phyloP scores from a whole-genome alignment of 345 rosid species.

The Syzygium grande region DNA sequence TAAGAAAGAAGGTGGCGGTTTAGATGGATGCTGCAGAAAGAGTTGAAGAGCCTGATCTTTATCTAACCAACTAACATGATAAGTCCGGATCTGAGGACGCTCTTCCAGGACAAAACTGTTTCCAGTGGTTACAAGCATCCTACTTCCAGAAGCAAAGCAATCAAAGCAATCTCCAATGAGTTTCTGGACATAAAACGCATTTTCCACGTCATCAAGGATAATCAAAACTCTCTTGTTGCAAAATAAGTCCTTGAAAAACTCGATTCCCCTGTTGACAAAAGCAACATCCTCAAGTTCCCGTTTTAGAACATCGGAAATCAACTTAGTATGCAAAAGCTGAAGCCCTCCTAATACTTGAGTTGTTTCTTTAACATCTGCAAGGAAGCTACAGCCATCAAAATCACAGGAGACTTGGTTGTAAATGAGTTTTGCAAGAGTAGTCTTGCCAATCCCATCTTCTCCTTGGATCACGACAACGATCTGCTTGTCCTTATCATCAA shows the following conservation, averaged over 20 bases:
- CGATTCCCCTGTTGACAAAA: not conserved
- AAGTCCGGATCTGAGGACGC: not conserved
- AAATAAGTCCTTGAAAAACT: not conserved
- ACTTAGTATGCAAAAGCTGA: not conserved
- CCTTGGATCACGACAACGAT: not conserved
- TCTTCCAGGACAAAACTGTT: not conserved
- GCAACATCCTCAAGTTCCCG: not conserved
- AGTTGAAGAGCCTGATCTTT: not conserved
- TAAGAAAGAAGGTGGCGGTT: not conserved
- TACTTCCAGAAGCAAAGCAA: conserved; percentile 10
- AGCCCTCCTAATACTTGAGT: not conserved
- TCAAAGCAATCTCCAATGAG: not conserved
- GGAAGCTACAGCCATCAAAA: conserved; percentile 23
- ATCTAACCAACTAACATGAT: not conserved
- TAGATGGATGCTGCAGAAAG: not conserved
- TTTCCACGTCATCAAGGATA: conserved; percentile 14
- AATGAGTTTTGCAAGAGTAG: conserved; percentile 15
- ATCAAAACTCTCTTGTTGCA: conserved; percentile 4
- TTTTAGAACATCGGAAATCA: conserved; percentile 2
- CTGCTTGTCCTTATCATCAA: not conserved
- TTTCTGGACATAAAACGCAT: not conserved
- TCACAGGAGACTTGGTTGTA: conserved; percentile 1
- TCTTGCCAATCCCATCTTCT: conserved; percentile 1
- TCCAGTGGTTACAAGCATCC: conserved; percentile 9
- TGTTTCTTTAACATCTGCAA: conserved; percentile 17